phyloP scores from a whole-genome alignment of 2,329 filamentous ascomycete genomes.

The Trichoderma koningii region DNA sequence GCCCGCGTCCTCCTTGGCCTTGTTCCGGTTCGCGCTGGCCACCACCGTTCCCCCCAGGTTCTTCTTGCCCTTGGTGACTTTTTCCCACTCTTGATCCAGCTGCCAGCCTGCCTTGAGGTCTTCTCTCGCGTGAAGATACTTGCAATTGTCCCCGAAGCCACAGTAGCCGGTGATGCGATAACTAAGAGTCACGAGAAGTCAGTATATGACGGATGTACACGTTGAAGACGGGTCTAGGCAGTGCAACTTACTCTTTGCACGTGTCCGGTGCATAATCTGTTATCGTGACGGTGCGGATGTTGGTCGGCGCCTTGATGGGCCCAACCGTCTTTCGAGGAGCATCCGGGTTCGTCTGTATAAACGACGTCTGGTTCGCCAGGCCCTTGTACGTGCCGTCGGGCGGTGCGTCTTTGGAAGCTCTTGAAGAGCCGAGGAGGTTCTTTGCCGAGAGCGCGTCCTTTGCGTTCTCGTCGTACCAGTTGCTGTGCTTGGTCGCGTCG shows the following conservation, averaged over 20 bases:
- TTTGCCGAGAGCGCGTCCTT: conserved; percentile 50
- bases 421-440: conserved; percentile 61
- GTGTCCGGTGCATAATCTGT: conserved; percentile 91
- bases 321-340: conserved; percentile 71
- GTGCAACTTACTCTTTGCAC: conserved; percentile 70
- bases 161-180: conserved; percentile 39
- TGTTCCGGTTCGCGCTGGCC: conserved; percentile 57
- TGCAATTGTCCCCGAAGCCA: conserved; percentile 55
- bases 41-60: conserved; percentile 62
- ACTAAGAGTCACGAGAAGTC: not conserved
- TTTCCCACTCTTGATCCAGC: conserved; percentile 92
- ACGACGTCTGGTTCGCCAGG: conserved; percentile 68
- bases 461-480: conserved; percentile 83
- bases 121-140: conserved; percentile 74
- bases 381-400: conserved; percentile 76
- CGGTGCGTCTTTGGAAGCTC: conserved; percentile 41
- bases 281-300: conserved; percentile 85
- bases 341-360: conserved; percentile 80
- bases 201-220: not conserved
- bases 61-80: conserved; percentile 71
- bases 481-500: conserved; percentile 84
- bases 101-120: conserved; percentile 94
- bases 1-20: conserved; percentile 35
- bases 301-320: conserved; percentile 83
- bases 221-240: not conserved